Evolutionary conservation across 169 alveolate genomes (phyloP), one percentile per base, ranked within the genome.

Genomic region (Perkinsus olseni): DNA sequence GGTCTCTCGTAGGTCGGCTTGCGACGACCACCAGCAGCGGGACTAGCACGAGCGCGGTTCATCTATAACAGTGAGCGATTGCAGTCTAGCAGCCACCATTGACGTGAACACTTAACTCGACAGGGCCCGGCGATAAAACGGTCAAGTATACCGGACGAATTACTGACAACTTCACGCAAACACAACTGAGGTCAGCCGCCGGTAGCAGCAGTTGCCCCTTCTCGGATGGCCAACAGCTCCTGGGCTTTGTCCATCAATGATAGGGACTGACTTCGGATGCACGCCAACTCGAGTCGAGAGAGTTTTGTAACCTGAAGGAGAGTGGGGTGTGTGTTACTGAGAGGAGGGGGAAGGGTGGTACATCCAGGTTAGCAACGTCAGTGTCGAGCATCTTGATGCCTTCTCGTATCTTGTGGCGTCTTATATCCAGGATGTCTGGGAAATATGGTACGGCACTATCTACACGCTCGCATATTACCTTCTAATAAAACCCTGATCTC

Each of bases 1-100:
- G 96, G 96, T 3, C 96, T 62, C 74, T 95, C 96, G 13, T 92
- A 45, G 38, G 91, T 38, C 13, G 94, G 92, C 38, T 94, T 93
- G 31, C 95, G 74, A n/a, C 92, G 36, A 90, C 40, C 50, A 50
- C 91, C 38, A 34, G 91, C 93, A 31, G 74, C 91, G 8, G 50
- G 50, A 62, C 93, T 48, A 74, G 91, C 92, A n/a, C 92, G 82
- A 8, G 82, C 28, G 82, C 82, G 82, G 82, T 4, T 21, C 82
- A 62, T 62, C 17, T 21, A n/a, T 62, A 8, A 62, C 34, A 62
- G 34, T 6, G 28, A 6, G 17, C 8, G 10, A 28, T 0, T 6
- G 17, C 11, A 3, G 21, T 40, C 21, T 11, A 3, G 50, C 3
- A 40, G 11, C 11, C 50, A 6, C 21, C 50, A 40, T 11, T 6